Conservation (phyloP, 306 rosid genomes). For the Carpinus viminea region DNA sequence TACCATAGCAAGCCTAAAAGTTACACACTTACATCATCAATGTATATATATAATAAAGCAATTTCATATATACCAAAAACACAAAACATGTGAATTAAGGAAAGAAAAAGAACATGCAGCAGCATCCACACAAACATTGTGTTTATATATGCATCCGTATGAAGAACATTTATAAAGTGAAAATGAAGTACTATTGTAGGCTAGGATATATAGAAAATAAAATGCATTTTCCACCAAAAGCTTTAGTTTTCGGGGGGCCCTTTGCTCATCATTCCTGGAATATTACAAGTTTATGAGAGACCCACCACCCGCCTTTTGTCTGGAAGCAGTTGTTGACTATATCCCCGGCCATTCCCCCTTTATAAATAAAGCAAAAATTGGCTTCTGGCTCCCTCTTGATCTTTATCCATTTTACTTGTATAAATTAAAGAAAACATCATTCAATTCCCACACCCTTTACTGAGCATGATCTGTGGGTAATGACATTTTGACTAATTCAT, state of each 20-base stretch:
- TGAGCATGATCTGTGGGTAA: neutral
- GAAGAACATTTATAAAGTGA: conserved; percentile 5
- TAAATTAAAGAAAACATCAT: neutral
- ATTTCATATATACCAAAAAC: neutral
- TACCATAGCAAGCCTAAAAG: neutral
- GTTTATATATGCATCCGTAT: neutral
- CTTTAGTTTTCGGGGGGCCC: conserved; percentile 44
- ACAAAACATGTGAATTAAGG: conserved; percentile 4
- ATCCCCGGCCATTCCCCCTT: conserved; percentile 25
- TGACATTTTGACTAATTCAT: neutral
- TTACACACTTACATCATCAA: neutral
- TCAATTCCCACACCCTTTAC: neutral
- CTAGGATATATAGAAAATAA: neutral
- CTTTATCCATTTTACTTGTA: conserved; percentile 8
- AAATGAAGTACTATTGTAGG: neutral
- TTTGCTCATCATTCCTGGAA: conserved; percentile 54
- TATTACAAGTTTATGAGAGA: conserved; percentile 47
- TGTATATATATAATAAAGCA: neutral
- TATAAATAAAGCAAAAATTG: conserved; percentile 26
- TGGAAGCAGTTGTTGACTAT: conserved; percentile 86
- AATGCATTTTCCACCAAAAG: conserved; percentile 35
- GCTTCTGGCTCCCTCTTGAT: conserved; percentile 16
- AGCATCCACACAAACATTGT: neutral
- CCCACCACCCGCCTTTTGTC: conserved; percentile 65
- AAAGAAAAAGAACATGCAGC: too few relatives aligned